Evolutionary conservation across 129 eudicot genomes (phyloP).

Genomic region (Flaveria bidentis): DNA sequence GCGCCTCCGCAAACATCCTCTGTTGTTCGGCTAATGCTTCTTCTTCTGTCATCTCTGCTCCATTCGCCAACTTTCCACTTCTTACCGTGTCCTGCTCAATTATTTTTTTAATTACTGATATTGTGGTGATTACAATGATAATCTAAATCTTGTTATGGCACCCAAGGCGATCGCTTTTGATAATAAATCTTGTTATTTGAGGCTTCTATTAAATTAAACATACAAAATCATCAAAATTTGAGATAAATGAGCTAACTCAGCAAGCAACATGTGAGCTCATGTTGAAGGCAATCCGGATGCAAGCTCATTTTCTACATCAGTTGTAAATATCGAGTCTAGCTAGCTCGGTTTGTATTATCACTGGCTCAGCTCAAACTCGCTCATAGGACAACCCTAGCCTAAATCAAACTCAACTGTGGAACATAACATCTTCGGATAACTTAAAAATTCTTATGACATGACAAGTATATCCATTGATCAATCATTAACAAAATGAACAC

Average conservation of each 20-base stretch:
- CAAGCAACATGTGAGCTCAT: background rate
- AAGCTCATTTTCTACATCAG: background rate
- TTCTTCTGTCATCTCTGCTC: conserved; percentile 90
- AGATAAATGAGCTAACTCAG: background rate
- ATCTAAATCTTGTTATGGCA: too few relatives aligned
- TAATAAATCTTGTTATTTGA: background rate
- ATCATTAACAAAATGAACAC: background rate
- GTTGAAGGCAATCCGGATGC: background rate
- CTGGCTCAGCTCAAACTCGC: background rate
- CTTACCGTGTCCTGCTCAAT: conserved; percentile 64
- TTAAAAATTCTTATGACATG: background rate
- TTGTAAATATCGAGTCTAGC: background rate
- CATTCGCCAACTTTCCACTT: conserved; percentile 65
- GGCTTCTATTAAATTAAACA: background rate
- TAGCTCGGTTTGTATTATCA: background rate
- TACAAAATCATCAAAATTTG: background rate
- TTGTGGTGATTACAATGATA: background rate
- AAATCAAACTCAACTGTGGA: background rate
- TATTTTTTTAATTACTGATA: background rate
- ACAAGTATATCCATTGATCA: background rate
- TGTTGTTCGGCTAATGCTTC: conserved; percentile 96
- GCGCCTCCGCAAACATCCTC: conserved; percentile 98
- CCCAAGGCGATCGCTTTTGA: too few relatives aligned
- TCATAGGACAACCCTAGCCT: background rate
- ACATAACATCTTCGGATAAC: background rate